Evolutionary conservation across 257 asterid species (phyloP).

Genomic region (Fraxinus excelsior): DNA sequence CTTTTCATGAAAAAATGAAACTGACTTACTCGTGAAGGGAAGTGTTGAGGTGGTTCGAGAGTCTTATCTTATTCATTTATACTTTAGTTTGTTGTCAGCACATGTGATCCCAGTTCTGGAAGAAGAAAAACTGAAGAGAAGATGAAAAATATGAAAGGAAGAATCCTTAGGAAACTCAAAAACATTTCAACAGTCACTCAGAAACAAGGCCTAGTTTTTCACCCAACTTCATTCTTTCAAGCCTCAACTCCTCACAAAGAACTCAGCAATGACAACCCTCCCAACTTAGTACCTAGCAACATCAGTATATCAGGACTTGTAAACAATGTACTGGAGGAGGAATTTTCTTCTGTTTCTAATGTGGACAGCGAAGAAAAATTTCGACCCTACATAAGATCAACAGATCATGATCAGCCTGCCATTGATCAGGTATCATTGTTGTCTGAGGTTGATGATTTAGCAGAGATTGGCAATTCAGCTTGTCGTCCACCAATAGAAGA

Average conservation of each 20-base stretch:
- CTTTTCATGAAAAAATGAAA: not conserved
- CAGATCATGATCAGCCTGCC: not conserved
- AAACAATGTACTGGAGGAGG: constrained; percentile 24
- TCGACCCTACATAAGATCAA: constrained; percentile 10
- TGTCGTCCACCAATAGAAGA: not conserved
- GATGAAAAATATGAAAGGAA: constrained; percentile 49
- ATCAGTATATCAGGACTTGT: constrained; percentile 6
- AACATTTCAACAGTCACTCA: constrained; percentile 38
- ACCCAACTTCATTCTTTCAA: constrained; percentile 29
- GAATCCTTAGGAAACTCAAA: constrained; percentile 51
- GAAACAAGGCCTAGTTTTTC: constrained; percentile 33
- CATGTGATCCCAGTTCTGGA: constrained; percentile 3
- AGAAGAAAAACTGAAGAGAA: constrained; percentile 2
- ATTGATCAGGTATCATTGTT: constrained; percentile 24
- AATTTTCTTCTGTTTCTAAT: constrained; percentile 10
- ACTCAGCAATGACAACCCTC: not conserved
- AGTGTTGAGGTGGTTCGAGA: not conserved
- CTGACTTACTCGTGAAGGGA: not conserved
- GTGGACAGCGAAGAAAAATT: constrained; percentile 7
- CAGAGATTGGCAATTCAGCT: constrained; percentile 15
- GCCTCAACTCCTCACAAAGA: constrained; percentile 27
- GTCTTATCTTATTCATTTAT: constrained; percentile 1
- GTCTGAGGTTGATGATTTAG: constrained; percentile 14
- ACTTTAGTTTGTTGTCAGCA: constrained; percentile 11
- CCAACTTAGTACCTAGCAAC: not conserved